Evolutionary conservation across 768 basidiomycete species (phyloP).

Genomic region (Tremella fuciformis): DNA sequence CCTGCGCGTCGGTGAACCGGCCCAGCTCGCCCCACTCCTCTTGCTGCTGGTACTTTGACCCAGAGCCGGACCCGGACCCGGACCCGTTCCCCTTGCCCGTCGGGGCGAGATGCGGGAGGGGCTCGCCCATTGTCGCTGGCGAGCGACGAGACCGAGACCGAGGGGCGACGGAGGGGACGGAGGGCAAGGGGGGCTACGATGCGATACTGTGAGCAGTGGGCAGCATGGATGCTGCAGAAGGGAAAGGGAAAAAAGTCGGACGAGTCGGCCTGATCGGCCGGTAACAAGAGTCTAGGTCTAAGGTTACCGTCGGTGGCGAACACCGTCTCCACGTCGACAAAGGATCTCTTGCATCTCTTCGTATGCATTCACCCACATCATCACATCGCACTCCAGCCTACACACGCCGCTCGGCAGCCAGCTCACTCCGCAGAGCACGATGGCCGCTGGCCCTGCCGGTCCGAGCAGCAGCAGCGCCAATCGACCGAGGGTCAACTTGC

Average conservation of each 20-base stretch:
- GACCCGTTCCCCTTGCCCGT: conserved; percentile 3
- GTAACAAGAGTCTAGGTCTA: background rate
- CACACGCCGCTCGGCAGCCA: too few species aligned
- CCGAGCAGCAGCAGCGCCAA: conserved; percentile 6
- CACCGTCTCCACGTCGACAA: conserved; percentile 1
- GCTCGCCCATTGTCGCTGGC: background rate
- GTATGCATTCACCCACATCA: too few species aligned
- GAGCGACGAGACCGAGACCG: too few species aligned
- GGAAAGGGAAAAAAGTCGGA: background rate
- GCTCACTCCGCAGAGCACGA: too few species aligned
- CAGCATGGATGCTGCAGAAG: background rate
- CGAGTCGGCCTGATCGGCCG: background rate
- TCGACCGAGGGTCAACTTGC: conserved; percentile 42
- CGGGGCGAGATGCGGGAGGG: conserved; percentile 19
- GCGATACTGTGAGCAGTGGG: background rate
- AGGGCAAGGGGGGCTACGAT: too few species aligned
- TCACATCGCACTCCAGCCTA: too few species aligned
- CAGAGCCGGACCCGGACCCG: too few species aligned
- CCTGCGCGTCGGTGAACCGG: conserved; percentile 77
- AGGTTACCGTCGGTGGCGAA: too few species aligned
- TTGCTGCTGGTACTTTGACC: too few species aligned
- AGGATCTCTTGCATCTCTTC: background rate
- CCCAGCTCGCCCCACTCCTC: too few species aligned
- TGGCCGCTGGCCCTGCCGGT: too few species aligned
- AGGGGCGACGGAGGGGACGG: too few species aligned